Percentiles rank a stretch among this genome's conserved stretches.
These are phyloP conservation scores for Pterocarpus macrocarpus DNA, from an alignment of 306 rosid genomes.

Conservation along the genomic window DNA sequence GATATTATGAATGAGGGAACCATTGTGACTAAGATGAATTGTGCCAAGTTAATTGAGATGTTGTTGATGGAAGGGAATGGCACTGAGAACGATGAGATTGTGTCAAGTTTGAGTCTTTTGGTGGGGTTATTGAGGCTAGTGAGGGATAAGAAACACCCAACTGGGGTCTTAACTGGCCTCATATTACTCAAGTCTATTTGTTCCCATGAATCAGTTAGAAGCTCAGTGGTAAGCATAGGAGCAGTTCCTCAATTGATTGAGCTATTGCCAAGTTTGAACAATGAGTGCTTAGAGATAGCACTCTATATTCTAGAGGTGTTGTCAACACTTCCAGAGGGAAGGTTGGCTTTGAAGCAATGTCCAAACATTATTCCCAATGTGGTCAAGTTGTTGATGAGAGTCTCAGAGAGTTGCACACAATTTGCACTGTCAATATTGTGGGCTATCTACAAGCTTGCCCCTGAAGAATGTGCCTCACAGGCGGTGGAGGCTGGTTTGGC, in stretches of 20 bases:
- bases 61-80: constrained; percentile 58
- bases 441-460: constrained; percentile 78
- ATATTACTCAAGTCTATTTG: constrained; percentile 62
- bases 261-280: constrained; percentile 57
- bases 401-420: constrained; percentile 77
- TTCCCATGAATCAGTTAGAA: constrained; percentile 54
- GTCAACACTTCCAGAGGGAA: constrained; percentile 69
- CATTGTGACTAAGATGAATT: constrained; percentile 77
- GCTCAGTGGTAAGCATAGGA: constrained; percentile 68
- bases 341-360: constrained; percentile 71
- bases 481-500: constrained; percentile 83
- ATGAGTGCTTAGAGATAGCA: constrained; percentile 66
- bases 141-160: constrained; percentile 49
- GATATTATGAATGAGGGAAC: constrained; percentile 88
- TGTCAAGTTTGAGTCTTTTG: background rate
- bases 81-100: constrained; percentile 47
- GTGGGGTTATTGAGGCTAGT: background rate
- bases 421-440: constrained; percentile 67
- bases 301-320: constrained; percentile 61
- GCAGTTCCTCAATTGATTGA: constrained; percentile 67
- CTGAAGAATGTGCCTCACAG: constrained; percentile 71
- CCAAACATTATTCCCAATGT: constrained; percentile 63
- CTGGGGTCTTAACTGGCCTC: constrained; percentile 65
- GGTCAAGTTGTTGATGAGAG: constrained; percentile 74
- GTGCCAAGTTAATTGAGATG: constrained; percentile 64